These are phyloP conservation scores for Colletotrichum limetticola DNA, from an alignment of 2,329 filamentous ascomycete genomes.

Conservation along the genomic window DNA sequence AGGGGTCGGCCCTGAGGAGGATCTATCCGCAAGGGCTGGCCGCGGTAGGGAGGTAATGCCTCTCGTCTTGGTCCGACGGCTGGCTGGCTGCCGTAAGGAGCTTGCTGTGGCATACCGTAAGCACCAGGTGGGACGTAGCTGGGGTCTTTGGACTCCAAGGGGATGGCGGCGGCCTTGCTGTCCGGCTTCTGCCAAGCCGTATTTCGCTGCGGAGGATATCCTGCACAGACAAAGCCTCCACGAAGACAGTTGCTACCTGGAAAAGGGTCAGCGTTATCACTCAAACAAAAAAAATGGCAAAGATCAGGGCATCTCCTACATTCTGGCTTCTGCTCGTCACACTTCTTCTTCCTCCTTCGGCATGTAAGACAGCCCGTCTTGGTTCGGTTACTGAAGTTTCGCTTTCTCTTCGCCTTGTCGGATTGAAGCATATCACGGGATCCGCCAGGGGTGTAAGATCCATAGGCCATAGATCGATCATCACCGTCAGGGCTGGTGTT, in stretches of 20 bases:
- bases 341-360: slow-evolving; percentile 94
- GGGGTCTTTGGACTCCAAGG: slow-evolving; percentile 85
- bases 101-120: slow-evolving; percentile 69
- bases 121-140: slow-evolving; percentile 70
- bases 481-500: slow-evolving; percentile 66
- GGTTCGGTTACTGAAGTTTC: slow-evolving; percentile 92
- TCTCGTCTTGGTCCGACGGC: slow-evolving; percentile 60
- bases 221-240: slow-evolving; percentile 90
- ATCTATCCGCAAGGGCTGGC: slow-evolving; percentile 71
- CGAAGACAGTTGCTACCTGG: slow-evolving; percentile 89
- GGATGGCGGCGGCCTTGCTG: slow-evolving; percentile 74
- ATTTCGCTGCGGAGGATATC: slow-evolving; percentile 85
- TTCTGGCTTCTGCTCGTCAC: slow-evolving; percentile 91
- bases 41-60: slow-evolving; percentile 68
- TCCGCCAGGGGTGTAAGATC: slow-evolving; percentile 57
- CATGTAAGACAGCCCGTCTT: slow-evolving; percentile 97
- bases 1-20: slow-evolving; percentile 68
- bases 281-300: neutral
- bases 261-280: slow-evolving; percentile 35
- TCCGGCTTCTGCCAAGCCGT: slow-evolving; percentile 80
- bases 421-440: slow-evolving; percentile 61
- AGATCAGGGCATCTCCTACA: slow-evolving; percentile 69
- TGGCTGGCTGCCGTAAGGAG: slow-evolving; percentile 48
- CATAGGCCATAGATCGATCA: slow-evolving; percentile 54
- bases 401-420: slow-evolving; percentile 76